Base-by-base conservation (phyloP, 176 grass and related monocot species). In the Carex cristatella region DNA sequence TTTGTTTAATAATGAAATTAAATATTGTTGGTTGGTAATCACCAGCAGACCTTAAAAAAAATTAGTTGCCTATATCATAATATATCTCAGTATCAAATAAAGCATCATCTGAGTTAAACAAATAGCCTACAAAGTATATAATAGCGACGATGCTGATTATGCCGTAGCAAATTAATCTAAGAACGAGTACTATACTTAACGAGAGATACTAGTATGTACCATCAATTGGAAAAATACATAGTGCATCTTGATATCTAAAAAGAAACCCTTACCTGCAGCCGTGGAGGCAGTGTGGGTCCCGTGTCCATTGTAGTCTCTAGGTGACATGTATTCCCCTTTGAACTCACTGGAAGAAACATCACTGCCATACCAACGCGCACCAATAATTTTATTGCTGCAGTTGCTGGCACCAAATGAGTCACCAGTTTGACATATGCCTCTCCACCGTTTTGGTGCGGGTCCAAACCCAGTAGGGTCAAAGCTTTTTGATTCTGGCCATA, bases 401-500 rank as follows among this genome's bases (percentile, higher is more conserved):
- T 82, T 83, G n/a, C 67, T 81, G 38, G 82, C 13, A 19, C 48
- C 80, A 59, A 87, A 92, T 3, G 2, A 62, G 0, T 7, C 5
- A 0, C 93, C 90, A 5, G 30, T 32, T 59, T 91, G 83, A 27
- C 93, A 95, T 46, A 1, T 33, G 0, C 93, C 93, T 32, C 19
- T 92, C 93, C 93, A 94, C 12, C 82, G 7, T 0, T 76, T 30
- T 0, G 93, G 90, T 3, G 80, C 27, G 1, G 88, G 88, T 4
- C 88, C 79, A 13, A 87, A 92, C 0, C 86, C 88, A 0, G 54
- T 62, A 23, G 90, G 86, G 0, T 84, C 44, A 2, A 94, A 94
- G 79, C 88, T 94, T 75, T 37, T 71, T 0, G 93, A 94, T 87
- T 94, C 93, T 4, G 93, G 93, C 90, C 93, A 92, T 58, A 92